A percentile compares a stretch with the other conserved stretches of the same genome.
phyloP scores from a whole-genome alignment of 1,284 basidiomycete species.

The Sporisorium reilianum region DNA sequence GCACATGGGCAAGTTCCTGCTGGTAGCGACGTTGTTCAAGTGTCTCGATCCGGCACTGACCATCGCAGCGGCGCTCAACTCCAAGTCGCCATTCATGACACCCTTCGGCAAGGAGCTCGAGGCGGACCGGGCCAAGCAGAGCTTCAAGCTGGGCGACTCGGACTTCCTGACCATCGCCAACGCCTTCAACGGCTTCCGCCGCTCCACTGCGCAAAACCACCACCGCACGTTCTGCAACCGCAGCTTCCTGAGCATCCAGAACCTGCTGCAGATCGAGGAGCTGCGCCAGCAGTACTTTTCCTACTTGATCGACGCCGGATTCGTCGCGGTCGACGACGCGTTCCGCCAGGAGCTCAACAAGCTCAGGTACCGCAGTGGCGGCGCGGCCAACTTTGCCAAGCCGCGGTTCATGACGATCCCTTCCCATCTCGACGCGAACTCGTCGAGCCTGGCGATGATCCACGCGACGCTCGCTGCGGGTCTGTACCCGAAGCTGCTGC shows the following conservation, averaged over 20 bases:
- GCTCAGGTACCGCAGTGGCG: slow-evolving; percentile 67
- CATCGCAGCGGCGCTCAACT: slow-evolving; percentile 88
- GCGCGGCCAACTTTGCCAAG: slow-evolving; percentile 71
- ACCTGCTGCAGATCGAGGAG: slow-evolving; percentile 95
- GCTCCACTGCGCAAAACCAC: slow-evolving; percentile 77
- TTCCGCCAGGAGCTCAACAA: slow-evolving; percentile 80
- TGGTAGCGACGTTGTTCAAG: slow-evolving; percentile 85
- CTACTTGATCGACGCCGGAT: slow-evolving; percentile 84
- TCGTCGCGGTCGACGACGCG: slow-evolving; percentile 79
- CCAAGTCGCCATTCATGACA: slow-evolving; percentile 87
- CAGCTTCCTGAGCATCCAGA: slow-evolving; percentile 89
- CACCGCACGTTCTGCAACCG: slow-evolving; percentile 78
- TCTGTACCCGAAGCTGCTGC: slow-evolving; percentile 90
- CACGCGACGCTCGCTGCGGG: slow-evolving; percentile 87
- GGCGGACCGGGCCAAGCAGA: slow-evolving; percentile 84
- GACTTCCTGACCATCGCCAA: slow-evolving; percentile 95
- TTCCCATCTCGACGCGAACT: slow-evolving; percentile 78
- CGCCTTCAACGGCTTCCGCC: slow-evolving; percentile 88
- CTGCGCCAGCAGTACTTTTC: slow-evolving; percentile 89
- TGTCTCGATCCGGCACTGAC: slow-evolving; percentile 96
- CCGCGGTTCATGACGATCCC: slow-evolving; percentile 82
- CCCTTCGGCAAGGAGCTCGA: slow-evolving; percentile 89
- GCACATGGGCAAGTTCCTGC: slow-evolving; percentile 92
- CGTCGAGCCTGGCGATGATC: slow-evolving; percentile 75
- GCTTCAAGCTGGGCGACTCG: slow-evolving; percentile 88